Conservation (phyloP, 345 rosid genomes). For the Euphorbia tirucalli region DNA sequence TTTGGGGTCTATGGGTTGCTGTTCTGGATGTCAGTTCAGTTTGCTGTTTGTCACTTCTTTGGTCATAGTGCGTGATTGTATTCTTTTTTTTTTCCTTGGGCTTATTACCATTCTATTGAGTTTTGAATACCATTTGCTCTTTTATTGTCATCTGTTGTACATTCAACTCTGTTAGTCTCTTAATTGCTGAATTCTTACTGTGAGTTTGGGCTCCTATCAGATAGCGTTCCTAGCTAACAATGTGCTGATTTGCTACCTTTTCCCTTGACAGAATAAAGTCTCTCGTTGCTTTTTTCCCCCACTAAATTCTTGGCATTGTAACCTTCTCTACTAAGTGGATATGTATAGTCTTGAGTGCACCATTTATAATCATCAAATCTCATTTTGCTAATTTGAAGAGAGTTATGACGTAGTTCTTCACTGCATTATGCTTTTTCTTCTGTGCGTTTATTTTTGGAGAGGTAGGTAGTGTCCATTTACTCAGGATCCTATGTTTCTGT, state of each 20-base stretch:
- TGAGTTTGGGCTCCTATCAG: no score
- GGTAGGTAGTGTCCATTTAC: not conserved
- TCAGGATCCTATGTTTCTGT: not conserved
- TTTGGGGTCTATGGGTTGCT: no score
- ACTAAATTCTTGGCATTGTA: not conserved
- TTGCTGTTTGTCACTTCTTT: no score
- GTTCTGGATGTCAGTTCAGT: no score
- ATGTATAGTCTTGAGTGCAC: not conserved
- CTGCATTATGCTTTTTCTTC: not conserved
- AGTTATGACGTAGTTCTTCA: not conserved
- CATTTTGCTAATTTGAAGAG: not conserved
- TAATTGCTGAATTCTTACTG: no score
- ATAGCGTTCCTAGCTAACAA: no score
- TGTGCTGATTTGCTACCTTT: not conserved
- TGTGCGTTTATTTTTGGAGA: not conserved
- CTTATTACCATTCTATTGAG: no score
- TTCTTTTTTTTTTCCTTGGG: no score
- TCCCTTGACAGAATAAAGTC: not conserved
- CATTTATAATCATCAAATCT: not conserved
- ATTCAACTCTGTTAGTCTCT: not conserved
- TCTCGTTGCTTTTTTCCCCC: not conserved
- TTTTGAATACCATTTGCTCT: no score
- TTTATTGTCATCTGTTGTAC: not conserved
- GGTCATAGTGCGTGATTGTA: no score
- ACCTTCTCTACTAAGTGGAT: not conserved